Evolutionary conservation across 192 early-diverging fungal genomes (phyloP).

Genomic region (Radiomyces spectabilis): DNA sequence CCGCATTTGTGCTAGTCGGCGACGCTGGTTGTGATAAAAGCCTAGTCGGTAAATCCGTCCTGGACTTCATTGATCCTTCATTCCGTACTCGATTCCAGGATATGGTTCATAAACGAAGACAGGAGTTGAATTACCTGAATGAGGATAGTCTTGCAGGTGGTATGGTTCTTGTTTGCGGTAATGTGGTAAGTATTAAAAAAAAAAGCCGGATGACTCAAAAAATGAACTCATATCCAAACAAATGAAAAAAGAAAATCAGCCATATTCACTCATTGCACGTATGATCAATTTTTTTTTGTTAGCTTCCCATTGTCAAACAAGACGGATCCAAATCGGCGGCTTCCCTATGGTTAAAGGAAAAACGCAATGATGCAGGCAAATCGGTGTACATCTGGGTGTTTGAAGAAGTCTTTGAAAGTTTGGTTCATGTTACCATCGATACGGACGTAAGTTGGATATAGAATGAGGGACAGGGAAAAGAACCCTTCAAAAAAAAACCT

Average conservation of each 20-base stretch:
- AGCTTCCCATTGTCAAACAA: slow-evolving; percentile 46
- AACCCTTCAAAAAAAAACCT: background rate
- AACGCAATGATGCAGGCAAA: slow-evolving; percentile 28
- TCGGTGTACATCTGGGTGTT: slow-evolving; percentile 53
- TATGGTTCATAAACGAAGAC: slow-evolving; percentile 20
- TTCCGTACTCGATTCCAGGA: slow-evolving; percentile 32
- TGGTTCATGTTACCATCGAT: slow-evolving; percentile 9
- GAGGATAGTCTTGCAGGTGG: slow-evolving; percentile 1
- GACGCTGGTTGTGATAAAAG: slow-evolving; percentile 26
- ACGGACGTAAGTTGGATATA: slow-evolving; percentile 4
- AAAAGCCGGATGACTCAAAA: too few relatives aligned
- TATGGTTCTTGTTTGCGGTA: slow-evolving; percentile 16
- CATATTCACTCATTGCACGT: too few relatives aligned
- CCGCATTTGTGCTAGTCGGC: background rate
- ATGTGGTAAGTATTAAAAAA: slow-evolving; percentile 5
- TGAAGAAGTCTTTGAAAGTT: slow-evolving; percentile 45
- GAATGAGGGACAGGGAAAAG: background rate
- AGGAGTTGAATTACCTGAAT: slow-evolving; percentile 7
- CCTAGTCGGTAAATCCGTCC: slow-evolving; percentile 30
- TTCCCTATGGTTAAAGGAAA: slow-evolving; percentile 52
- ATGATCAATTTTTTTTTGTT: slow-evolving; percentile 1
- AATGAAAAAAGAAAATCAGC: too few relatives aligned
- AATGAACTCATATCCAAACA: too few relatives aligned
- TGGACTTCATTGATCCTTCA: slow-evolving; percentile 34
- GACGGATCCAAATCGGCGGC: slow-evolving; percentile 45